A percentile compares a stretch with the other conserved stretches of the same genome.
These are phyloP conservation scores for Leptomonas seymouri DNA, from an alignment of 208 protist species.

Conservation along the genomic window DNA sequence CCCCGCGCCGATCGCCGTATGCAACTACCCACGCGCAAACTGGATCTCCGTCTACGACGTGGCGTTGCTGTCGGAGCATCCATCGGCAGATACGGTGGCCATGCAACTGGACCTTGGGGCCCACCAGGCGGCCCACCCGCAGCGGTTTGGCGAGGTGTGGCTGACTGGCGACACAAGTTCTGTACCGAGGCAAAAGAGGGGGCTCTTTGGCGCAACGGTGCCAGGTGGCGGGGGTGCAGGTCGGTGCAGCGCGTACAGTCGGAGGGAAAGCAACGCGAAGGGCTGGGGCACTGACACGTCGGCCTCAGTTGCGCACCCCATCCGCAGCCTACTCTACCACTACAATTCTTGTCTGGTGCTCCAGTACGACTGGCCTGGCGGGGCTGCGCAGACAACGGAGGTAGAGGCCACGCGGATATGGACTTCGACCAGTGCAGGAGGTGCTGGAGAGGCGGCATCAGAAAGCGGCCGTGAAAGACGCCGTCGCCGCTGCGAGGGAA, in stretches of 20 bases:
- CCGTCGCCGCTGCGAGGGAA: conserved; percentile 39
- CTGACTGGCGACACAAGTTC: background rate
- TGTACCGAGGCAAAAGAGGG: background rate
- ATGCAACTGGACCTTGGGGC: conserved; percentile 19
- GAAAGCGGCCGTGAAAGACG: conserved; percentile 7
- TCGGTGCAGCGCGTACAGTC: background rate
- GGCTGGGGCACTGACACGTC: conserved; percentile 8
- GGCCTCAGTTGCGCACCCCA: conserved; percentile 11
- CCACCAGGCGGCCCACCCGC: conserved; percentile 17
- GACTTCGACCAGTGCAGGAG: background rate
- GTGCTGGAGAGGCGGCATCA: background rate
- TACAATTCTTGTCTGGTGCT: conserved; percentile 19
- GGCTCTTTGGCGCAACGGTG: background rate
- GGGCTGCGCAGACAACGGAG: conserved; percentile 1
- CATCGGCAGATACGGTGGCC: conserved; percentile 6
- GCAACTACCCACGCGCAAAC: conserved; percentile 60
- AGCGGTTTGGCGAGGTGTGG: conserved; percentile 22
- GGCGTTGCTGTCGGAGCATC: conserved; percentile 24
- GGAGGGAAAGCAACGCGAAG: background rate
- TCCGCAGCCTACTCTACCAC: conserved; percentile 27
- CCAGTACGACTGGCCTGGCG: conserved; percentile 31
- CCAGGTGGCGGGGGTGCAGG: background rate
- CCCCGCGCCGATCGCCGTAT: conserved; percentile 67
- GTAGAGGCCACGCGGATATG: background rate
- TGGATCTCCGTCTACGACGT: conserved; percentile 63